Base-by-base conservation (phyloP, 140 eudicot species). In the Cichorium intybus region DNA sequence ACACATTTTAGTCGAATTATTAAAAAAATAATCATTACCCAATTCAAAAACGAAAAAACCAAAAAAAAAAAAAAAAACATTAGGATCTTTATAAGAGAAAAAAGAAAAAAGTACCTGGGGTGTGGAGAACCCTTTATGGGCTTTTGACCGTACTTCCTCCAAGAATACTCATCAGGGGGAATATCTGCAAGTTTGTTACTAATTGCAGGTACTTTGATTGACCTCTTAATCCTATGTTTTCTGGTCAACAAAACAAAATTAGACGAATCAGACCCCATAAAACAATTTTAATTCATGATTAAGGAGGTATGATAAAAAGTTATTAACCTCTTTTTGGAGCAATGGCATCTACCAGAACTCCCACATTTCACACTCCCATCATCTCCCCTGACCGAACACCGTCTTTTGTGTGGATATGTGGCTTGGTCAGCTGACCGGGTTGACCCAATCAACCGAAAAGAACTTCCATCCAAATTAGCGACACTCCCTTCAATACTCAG, bases 401-500 rank as follows among this genome's bases (percentile, higher is more conserved):
- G 76, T 63, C 80, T 71, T 68, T 80, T 92, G 49, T 78, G 87
- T 18, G 83, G 96, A 60, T 48, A 81, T 0, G 78, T 57, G 37
- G 58, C 77, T 75, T 83, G 98, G 66, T 88, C 98, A 28, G 88
- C 82, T 1, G 97, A 87, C 11, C 73, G 81, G 4, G 93, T 28
- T 1, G 81, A 70, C 27, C 98, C 92, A 1, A 88, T 83, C n/a
- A 92, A 78, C 68, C 82, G 82, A 50, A 91, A 91, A 1, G 85
- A 58, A 23, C 70, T 90, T 10, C 94, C 83, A 66, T 85, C 93
- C 80, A 81, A 26, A 83, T 83, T 92, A 57, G 97, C 90, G n/a
- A 93, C 97, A 80, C 99, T 93, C 57, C 97, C 99, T 79, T 93
- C 99, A 1, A 88, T 76, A 29, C 99, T 93, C 86, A 93, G 76